phyloP scores from a whole-genome alignment of 768 basidiomycete species.

The Lenzites betulinus region DNA sequence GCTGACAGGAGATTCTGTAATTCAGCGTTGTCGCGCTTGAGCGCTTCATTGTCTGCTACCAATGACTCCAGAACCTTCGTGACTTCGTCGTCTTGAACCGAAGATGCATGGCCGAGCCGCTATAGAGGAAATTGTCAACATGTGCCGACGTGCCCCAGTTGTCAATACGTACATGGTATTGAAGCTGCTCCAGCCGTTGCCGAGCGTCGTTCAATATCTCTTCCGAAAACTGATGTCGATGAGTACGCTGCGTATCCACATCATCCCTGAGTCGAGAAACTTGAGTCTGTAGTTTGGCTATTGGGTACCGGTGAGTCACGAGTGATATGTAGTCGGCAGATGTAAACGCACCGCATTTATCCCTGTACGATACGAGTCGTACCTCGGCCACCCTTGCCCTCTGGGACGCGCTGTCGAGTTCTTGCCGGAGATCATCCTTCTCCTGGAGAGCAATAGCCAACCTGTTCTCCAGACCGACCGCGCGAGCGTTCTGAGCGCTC shows the following conservation, averaged over 20 bases:
- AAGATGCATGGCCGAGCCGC: conserved; percentile 42
- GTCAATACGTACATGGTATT: conserved; percentile 49
- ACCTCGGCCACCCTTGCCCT: conserved; percentile 69
- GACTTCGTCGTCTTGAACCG: conserved; percentile 57
- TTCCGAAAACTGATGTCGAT: conserved; percentile 67
- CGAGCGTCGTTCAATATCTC: conserved; percentile 67
- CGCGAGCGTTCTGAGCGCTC: conserved; percentile 67
- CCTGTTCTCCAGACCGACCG: conserved; percentile 69
- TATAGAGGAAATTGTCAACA: conserved; percentile 18
- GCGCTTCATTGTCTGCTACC: conserved; percentile 79
- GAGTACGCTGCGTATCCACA: conserved; percentile 59
- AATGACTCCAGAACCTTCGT: conserved; percentile 77
- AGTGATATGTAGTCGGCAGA: neutral
- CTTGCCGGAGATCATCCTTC: conserved; percentile 83
- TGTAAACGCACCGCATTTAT: conserved; percentile 58
- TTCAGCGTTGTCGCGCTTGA: conserved; percentile 82
- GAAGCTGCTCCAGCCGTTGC: conserved; percentile 59
- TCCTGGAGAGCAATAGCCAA: conserved; percentile 68
- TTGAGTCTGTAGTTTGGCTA: conserved; percentile 73
- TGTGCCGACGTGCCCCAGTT: neutral
- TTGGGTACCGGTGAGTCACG: neutral
- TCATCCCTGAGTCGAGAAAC: conserved; percentile 63
- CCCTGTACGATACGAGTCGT: conserved; percentile 61
- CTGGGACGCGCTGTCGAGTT: conserved; percentile 70
- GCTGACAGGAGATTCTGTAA: conserved; percentile 73